A percentile compares a stretch with the other conserved stretches of the same genome.
Evolutionary conservation across 2,329 filamentous ascomycete species (phyloP).

Genomic region (Macroventuria anomochaeta): DNA sequence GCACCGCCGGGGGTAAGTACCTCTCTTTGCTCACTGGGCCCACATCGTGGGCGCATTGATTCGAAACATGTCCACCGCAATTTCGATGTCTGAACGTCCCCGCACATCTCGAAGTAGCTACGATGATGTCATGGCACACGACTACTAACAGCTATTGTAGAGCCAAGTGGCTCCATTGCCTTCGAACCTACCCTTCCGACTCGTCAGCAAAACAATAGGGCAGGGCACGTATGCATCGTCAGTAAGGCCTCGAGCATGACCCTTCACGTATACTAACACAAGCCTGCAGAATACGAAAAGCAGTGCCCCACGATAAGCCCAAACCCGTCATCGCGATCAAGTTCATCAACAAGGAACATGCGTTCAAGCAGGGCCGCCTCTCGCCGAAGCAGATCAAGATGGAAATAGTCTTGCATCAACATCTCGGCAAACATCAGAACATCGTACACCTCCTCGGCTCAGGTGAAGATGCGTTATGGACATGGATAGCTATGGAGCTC

Average conservation of each 20-base stretch:
- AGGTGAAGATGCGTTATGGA: constrained; percentile 85
- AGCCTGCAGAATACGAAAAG: constrained; percentile 80
- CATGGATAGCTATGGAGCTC: constrained; percentile 98
- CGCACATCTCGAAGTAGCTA: background rate
- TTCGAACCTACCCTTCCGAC: constrained; percentile 83
- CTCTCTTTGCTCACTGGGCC: constrained; percentile 5
- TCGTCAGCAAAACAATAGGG: constrained; percentile 95
- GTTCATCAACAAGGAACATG: constrained; percentile 97
- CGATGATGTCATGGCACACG: constrained; percentile 4
- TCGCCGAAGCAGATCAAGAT: constrained; percentile 87
- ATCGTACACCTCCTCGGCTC: constrained; percentile 91
- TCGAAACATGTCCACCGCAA: constrained; percentile 2
- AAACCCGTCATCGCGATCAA: constrained; percentile 93
- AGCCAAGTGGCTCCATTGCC: constrained; percentile 91
- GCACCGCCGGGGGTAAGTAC: constrained; percentile 39
- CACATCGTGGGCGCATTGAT: constrained; percentile 11
- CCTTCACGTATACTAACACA: constrained; percentile 3
- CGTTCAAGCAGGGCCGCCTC: constrained; percentile 84
- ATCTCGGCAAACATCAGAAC: constrained; percentile 88
- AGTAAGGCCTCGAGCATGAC: constrained; percentile 35
- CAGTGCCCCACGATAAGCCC: constrained; percentile 71
- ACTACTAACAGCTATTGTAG: constrained; percentile 53
- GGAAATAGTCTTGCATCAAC: constrained; percentile 88
- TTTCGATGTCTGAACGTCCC: background rate
- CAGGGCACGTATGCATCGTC: constrained; percentile 97